Evolutionary conservation across 176 grass and related monocot genomes (phyloP).

Genomic region (Eleusine indica): DNA sequence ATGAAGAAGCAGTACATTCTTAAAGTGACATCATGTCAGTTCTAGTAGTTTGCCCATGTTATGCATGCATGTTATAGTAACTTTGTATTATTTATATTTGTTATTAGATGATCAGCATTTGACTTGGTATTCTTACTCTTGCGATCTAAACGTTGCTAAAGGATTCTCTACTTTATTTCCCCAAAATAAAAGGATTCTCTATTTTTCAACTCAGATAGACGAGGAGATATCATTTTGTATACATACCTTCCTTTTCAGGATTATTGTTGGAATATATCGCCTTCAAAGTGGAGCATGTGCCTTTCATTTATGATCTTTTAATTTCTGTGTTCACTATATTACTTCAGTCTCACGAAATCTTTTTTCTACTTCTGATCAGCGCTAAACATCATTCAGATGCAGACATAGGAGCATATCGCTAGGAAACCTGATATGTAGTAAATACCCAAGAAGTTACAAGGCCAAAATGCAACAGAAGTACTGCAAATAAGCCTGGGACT

Average conservation of each 20-base stretch:
- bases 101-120: neutral
- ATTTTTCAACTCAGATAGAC: neutral
- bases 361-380: neutral
- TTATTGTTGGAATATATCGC: neutral
- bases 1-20: conserved; percentile 41
- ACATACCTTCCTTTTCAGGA: neutral
- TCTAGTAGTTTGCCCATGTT: conserved; percentile 30
- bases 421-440: conserved; percentile 31
- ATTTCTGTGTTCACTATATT: neutral
- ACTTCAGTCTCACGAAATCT: neutral
- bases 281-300: neutral
- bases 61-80: neutral
- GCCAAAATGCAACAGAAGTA: conserved; percentile 29
- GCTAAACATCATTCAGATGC: conserved; percentile 30
- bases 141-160: neutral
- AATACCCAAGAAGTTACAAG: conserved; percentile 48
- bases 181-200: neutral
- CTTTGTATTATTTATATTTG: neutral
- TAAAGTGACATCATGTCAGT: conserved; percentile 49
- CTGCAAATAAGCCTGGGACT: conserved; percentile 47
- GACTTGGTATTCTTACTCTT: neutral
- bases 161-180: neutral
- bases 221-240: neutral
- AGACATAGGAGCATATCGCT: conserved; percentile 1
- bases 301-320: neutral